phyloP scores from a whole-genome alignment of 192 early-diverging fungal genomes.

The Backusella tarrabulga region DNA sequence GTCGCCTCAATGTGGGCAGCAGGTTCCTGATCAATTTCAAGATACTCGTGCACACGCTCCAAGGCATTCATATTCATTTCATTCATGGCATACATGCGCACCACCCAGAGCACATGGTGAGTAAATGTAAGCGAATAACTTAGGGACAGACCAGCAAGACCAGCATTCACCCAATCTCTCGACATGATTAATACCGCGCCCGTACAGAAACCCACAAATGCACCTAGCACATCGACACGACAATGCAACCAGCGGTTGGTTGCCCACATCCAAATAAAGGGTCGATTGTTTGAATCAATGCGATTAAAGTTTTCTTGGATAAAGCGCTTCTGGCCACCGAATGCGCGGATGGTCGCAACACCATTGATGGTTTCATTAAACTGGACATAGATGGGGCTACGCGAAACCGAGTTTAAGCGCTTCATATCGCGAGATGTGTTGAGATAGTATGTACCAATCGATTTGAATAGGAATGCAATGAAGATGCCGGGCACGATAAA shows the following conservation, averaged over 20 bases:
- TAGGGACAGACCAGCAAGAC: constrained; percentile 85
- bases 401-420: constrained; percentile 75
- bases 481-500: constrained; percentile 68
- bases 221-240: constrained; percentile 77
- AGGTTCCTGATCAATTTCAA: constrained; percentile 80
- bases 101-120: constrained; percentile 73
- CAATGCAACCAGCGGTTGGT: constrained; percentile 86
- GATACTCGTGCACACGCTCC: constrained; percentile 86
- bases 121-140: constrained; percentile 86
- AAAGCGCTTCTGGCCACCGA: constrained; percentile 68
- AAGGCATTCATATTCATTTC: constrained; percentile 88
- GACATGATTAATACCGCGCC: constrained; percentile 60
- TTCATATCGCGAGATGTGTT: constrained; percentile 84
- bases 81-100: constrained; percentile 77
- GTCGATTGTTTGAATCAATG: constrained; percentile 78
- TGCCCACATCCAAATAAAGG: constrained; percentile 84
- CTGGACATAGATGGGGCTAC: constrained; percentile 73
- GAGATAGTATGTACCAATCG: constrained; percentile 70
- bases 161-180: constrained; percentile 64
- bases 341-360: constrained; percentile 82
- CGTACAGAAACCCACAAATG: constrained; percentile 72
- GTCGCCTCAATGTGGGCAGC: constrained; percentile 3
- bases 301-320: constrained; percentile 53
- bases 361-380: constrained; percentile 81
- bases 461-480: constrained; percentile 55